phyloP scores from a whole-genome alignment of 768 basidiomycete genomes.

The Pholiota conissans region DNA sequence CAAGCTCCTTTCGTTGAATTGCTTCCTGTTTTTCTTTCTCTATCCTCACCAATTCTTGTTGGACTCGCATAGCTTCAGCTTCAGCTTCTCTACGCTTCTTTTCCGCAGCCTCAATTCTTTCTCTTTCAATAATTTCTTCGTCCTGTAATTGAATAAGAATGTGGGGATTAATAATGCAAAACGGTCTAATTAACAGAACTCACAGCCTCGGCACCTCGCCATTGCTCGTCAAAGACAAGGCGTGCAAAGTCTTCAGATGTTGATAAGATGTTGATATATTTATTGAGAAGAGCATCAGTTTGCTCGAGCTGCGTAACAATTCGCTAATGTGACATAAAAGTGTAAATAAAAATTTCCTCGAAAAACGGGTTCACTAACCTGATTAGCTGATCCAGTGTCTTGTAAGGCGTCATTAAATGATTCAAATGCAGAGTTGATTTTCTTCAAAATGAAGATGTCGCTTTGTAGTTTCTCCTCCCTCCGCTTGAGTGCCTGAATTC shows the following conservation, averaged over 20 bases:
- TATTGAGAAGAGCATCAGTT: conserved; percentile 73
- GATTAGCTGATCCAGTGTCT: conserved; percentile 65
- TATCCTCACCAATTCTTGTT: conserved; percentile 48
- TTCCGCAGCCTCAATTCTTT: conserved; percentile 44
- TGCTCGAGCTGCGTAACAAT: conserved; percentile 66
- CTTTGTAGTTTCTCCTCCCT: conserved; percentile 75
- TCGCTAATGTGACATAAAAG: conserved; percentile 38
- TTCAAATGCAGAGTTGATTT: conserved; percentile 70
- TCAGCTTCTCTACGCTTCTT: conserved; percentile 43
- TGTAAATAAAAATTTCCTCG: not conserved
- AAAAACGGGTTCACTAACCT: conserved; percentile 42
- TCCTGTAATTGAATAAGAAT: conserved; percentile 43
- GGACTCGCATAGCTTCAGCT: conserved; percentile 47
- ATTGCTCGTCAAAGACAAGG: conserved; percentile 74
- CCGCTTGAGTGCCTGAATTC: conserved; percentile 16
- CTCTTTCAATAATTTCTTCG: conserved; percentile 51
- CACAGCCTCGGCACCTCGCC: conserved; percentile 74
- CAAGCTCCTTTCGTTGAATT: conserved; percentile 39
- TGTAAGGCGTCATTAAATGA: conserved; percentile 67
- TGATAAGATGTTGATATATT: conserved; percentile 68
- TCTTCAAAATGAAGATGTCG: conserved; percentile 71
- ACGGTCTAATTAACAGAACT: no score
- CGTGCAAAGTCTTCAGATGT: conserved; percentile 69
- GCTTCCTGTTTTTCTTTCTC: conserved; percentile 45
- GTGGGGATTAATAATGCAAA: not conserved